These are phyloP conservation scores for Paracoccidioides brasiliensis DNA, from an alignment of 2,329 filamentous ascomycete species.

Conservation along the genomic window DNA sequence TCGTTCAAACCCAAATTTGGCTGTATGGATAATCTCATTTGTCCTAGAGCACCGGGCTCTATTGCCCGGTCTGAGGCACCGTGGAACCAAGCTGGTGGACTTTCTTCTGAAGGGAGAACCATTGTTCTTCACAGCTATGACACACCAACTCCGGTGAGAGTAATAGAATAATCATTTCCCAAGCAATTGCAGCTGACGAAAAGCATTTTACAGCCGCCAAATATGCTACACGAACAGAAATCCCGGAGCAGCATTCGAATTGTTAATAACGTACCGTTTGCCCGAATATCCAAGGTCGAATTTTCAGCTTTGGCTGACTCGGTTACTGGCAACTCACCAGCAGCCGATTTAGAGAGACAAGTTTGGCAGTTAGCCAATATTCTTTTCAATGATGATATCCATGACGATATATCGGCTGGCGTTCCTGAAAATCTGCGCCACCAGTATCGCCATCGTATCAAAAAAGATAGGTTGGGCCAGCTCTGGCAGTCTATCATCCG, in stretches of 20 bases:
- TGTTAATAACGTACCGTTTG: slow-evolving; percentile 48
- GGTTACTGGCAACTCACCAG: slow-evolving; percentile 16
- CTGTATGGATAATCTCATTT: slow-evolving; percentile 58
- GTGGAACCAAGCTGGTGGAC: slow-evolving; percentile 41
- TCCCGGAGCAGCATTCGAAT: slow-evolving; percentile 34
- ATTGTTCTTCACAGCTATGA: slow-evolving; percentile 4
- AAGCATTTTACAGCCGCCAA: slow-evolving; percentile 13
- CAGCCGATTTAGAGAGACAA: slow-evolving; percentile 25
- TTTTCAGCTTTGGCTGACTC: slow-evolving; percentile 22
- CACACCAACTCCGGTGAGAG: neutral
- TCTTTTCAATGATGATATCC: slow-evolving; percentile 59
- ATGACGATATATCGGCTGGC: slow-evolving; percentile 33
- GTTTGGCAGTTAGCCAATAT: slow-evolving; percentile 81
- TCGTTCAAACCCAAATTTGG: slow-evolving; percentile 71
- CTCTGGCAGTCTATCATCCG: slow-evolving; percentile 35
- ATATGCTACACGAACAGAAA: slow-evolving; percentile 24
- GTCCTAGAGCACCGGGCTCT: slow-evolving; percentile 30
- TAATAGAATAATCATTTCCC: neutral
- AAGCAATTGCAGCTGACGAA: neutral
- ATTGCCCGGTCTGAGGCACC: slow-evolving; percentile 22
- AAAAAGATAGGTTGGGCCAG: slow-evolving; percentile 34
- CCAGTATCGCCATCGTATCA: slow-evolving; percentile 32
- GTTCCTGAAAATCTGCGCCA: slow-evolving; percentile 27
- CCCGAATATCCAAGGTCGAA: slow-evolving; percentile 21
- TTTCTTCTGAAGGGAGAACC: slow-evolving; percentile 52